Evolutionary conservation across 768 basidiomycete genomes (phyloP), one percentile per base, ranked within the genome.

Genomic region (Grammothele lineata): DNA sequence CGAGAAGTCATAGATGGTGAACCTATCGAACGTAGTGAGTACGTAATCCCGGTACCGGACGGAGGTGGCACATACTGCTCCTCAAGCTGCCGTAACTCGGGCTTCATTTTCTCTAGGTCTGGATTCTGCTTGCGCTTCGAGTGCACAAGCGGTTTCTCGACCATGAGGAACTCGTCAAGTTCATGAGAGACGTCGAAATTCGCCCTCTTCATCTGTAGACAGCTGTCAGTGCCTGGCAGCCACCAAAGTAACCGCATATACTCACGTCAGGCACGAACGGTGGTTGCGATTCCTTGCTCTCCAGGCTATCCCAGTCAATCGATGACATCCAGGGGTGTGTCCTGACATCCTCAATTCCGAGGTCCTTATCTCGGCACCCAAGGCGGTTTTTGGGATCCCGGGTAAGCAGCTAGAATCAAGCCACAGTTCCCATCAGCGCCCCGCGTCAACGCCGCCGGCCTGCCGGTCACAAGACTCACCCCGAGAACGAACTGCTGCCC

Each of bases 171-270:
- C 65, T 99, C 96, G 63, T 99, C 94, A 9, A 99, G 78, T 70
- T 98, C 96, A 61, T 98, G 93, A 27, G 92, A 83, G 30, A 96
- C 86, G 62, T 99, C 95, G 66, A 98, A 99, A 66, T 99, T 98
- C n/a, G 93, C 90, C 67, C 86, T 86, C 64, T 94, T 93, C 66
- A 87, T 82, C 94, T 99, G 61, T 22, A 50, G 34, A 35, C 24
- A 45, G 18, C 18, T 19, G 26, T 17, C 10, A 11, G n/a, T n/a
- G n/a, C n/a, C n/a, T 38, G 23, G 21, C 3, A 53, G 47, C 9
- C 15, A 33, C 9, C 40, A 10, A 17, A 23, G 33, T 17, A 14
- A 11, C n/a, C 21, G 39, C n/a, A 2, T 24, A 27, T 17, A 85
- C 93, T 57, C 59, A 97, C 93, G 60, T 96, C 90, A 37, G 94